Evolutionary conservation across 345 rosid genomes (phyloP).

Genomic region (Corchorus capsularis): DNA sequence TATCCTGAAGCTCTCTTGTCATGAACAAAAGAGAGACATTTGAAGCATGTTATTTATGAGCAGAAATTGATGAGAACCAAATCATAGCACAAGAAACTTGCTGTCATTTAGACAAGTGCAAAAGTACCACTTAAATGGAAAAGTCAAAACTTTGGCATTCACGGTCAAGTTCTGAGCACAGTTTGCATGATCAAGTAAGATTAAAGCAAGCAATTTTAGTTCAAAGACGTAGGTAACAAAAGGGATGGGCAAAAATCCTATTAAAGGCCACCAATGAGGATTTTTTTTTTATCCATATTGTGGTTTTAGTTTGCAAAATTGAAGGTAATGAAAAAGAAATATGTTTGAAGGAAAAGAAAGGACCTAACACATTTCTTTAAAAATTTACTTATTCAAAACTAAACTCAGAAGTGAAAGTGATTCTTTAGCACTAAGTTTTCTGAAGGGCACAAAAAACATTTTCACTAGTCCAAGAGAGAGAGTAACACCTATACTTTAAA

Average conservation of each 20-base stretch:
- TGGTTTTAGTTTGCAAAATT: background rate
- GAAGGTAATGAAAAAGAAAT: background rate
- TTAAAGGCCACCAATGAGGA: background rate
- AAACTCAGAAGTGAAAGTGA: background rate
- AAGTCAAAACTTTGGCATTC: background rate
- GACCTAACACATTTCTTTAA: background rate
- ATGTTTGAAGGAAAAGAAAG: background rate
- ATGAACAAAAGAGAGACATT: background rate
- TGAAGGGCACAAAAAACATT: background rate
- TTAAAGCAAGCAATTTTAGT: background rate
- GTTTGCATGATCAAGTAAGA: background rate
- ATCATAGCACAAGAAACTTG: background rate
- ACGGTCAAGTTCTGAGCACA: background rate
- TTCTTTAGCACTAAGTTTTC: background rate
- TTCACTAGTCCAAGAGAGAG: background rate
- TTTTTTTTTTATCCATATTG: background rate
- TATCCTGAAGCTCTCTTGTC: background rate
- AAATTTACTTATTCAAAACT: background rate
- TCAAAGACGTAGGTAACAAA: background rate
- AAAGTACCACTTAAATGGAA: background rate
- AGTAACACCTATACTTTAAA: background rate
- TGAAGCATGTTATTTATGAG: background rate
- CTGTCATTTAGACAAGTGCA: background rate
- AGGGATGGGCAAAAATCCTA: background rate
- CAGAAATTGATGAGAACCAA: background rate